Evolutionary conservation across 2,329 filamentous ascomycete genomes (phyloP), one percentile per base, ranked within the genome.

Genomic region (Trichoderma arundinaceum): DNA sequence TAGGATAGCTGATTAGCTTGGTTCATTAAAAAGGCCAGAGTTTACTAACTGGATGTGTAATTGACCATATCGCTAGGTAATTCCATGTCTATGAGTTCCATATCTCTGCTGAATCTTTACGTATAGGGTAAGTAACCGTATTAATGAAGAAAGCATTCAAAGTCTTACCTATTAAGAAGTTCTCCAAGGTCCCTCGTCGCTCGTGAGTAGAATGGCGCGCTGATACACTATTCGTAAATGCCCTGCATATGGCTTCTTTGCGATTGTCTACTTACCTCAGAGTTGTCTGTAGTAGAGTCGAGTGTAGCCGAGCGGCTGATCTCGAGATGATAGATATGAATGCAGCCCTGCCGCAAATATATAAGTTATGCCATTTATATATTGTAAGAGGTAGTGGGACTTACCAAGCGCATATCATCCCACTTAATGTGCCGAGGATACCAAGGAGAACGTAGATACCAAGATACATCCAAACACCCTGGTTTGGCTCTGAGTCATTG

Each of bases 71-170:
- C 64, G 7, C 22, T 56, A 10, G 65, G 65, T 10, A 66, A 59
- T 7, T 66, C 60, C 65, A 66, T 66, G 32, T 64, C 65, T 10
- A 66, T 64, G 7, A 66, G 60, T 32, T 66, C 60, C 52, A 66
- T 57, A 57, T 66, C 65, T 64, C 44, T 62, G 39, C 65, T 66
- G n/a, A 66, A 66, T 19, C 65, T 66, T 10, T 9, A 33, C 17
- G 13, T 22, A 9, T 7, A 1, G 4, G 7, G 22, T 61, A 7
- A 52, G 15, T 15, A 13, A 9, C 15, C 7, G 10, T 28, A 46
- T 12, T 4, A 33, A 12, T 10, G 17, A 28, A 43, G 5, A 5
- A 15, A 54, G 28, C 7, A n/a, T 8, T 1, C 12, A 0, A 44
- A 7, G n/a, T 6, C 43, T 51, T 52, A 64, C 64, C 64, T 32